Percentiles rank a stretch among this genome's conserved stretches.
These are phyloP conservation scores for Populus hybrid DNA, from an alignment of 441 rosid genomes.

Conservation along the genomic window DNA sequence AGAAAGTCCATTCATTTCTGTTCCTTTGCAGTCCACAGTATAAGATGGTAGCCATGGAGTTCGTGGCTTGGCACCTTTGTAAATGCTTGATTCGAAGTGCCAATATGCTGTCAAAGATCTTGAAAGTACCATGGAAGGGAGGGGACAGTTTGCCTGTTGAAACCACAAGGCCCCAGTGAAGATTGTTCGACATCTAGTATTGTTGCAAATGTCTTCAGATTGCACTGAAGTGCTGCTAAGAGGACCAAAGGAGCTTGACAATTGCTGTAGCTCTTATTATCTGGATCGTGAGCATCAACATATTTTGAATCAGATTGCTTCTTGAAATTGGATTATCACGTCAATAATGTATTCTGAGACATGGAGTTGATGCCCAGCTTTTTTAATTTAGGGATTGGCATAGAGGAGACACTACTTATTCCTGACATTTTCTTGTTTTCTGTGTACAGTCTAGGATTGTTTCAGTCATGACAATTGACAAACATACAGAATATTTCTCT, in stretches of 20 bases:
- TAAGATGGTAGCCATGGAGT: conserved; percentile 23
- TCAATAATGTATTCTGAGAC: conserved; percentile 21
- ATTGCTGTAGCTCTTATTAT: conserved; percentile 30
- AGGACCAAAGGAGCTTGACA: conserved; percentile 31
- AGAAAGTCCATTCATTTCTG: conserved; percentile 13
- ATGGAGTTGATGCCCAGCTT: conserved; percentile 28
- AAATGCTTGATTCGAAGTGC: conserved; percentile 16
- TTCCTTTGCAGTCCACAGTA: conserved; percentile 20
- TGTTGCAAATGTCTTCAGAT: conserved; percentile 14
- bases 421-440: conserved; percentile 34
- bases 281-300: conserved; percentile 20
- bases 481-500: conserved; percentile 38
- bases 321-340: conserved; percentile 25
- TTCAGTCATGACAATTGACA: conserved; percentile 52
- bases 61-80: conserved; percentile 11
- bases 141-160: conserved; percentile 10
- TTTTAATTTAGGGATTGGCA: conserved; percentile 30
- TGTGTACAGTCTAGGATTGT: conserved; percentile 63
- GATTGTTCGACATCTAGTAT: conserved; percentile 7
- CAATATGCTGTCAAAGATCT: conserved; percentile 16
- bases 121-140: conserved; percentile 24
- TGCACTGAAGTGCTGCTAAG: conserved; percentile 3
- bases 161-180: conserved; percentile 16
- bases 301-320: conserved; percentile 26
- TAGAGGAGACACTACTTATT: conserved; percentile 39